phyloP scores from a whole-genome alignment of 306 rosid genomes.

The Albizia julibrissin region DNA sequence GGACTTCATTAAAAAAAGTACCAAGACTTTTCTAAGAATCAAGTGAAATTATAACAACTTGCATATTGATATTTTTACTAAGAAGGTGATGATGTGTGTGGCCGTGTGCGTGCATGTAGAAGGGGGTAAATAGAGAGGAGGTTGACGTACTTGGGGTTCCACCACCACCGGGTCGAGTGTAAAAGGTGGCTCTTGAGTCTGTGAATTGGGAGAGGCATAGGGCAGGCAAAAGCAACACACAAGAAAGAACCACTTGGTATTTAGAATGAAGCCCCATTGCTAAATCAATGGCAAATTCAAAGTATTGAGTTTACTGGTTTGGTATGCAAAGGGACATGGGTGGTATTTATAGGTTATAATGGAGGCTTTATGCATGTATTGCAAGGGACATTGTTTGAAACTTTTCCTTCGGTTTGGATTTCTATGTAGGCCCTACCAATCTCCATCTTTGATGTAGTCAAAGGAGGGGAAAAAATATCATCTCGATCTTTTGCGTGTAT shows the following conservation, averaged over 20 bases:
- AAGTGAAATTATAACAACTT: too few relatives aligned
- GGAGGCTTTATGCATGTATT: background rate
- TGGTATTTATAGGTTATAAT: conserved; percentile 48
- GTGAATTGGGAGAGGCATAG: conserved; percentile 58
- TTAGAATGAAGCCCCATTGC: conserved; percentile 40
- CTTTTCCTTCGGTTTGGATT: conserved; percentile 37
- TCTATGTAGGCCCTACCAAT: conserved; percentile 15
- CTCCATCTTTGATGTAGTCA: background rate
- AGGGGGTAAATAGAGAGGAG: background rate
- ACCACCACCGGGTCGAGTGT: conserved; percentile 76
- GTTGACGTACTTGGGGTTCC: conserved; percentile 66
- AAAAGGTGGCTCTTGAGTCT: conserved; percentile 73
- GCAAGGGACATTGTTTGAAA: background rate
- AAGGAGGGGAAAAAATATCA: background rate
- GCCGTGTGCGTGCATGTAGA: too few relatives aligned
- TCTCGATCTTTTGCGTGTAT: background rate
- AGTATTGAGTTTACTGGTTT: conserved; percentile 25
- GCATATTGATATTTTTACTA: too few relatives aligned
- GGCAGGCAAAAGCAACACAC: conserved; percentile 50
- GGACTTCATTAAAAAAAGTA: too few relatives aligned
- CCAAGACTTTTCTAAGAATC: too few relatives aligned
- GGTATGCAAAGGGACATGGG: conserved; percentile 35
- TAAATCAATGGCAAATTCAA: conserved; percentile 4
- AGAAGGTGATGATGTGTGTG: background rate
- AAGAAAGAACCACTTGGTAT: conserved; percentile 39